A percentile compares a stretch with the other conserved stretches of the same genome.
phyloP scores from a whole-genome alignment of 176 grass and related monocot species.

The Carex kokanica region DNA sequence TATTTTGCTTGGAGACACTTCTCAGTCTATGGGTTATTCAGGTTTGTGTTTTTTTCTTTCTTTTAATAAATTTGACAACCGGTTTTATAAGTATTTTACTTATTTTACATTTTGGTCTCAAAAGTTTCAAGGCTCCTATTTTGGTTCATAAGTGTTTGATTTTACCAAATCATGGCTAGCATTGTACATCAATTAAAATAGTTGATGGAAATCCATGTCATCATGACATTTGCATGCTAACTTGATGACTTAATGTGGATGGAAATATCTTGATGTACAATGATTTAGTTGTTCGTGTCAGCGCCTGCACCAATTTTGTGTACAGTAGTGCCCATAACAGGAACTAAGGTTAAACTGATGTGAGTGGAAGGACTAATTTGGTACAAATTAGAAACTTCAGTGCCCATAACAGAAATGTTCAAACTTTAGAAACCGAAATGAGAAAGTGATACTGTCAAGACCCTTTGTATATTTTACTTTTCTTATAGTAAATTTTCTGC shows the following conservation, averaged over 20 bases:
- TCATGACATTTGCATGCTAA: not conserved
- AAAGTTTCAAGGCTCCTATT: not conserved
- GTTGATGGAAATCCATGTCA: not conserved
- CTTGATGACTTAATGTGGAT: not conserved
- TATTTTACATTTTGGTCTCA: not conserved
- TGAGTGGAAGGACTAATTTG: not conserved
- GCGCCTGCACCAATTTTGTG: not conserved
- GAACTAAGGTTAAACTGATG: not conserved
- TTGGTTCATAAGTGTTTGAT: not conserved
- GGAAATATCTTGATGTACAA: not conserved
- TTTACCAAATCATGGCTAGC: not conserved
- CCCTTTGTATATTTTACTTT: not conserved
- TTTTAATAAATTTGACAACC: slow-evolving; percentile 23
- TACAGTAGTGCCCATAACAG: not conserved
- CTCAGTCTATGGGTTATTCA: slow-evolving; percentile 88
- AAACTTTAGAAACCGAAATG: not conserved
- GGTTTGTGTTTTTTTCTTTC: slow-evolving; percentile 44
- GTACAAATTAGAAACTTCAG: not conserved
- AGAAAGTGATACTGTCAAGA: not conserved
- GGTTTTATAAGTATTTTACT: not conserved
- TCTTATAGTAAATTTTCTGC: not conserved
- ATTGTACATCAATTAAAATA: not conserved
- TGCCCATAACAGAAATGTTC: not conserved
- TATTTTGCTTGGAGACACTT: slow-evolving; percentile 88
- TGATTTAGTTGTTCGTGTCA: not conserved